Evolutionary conservation across 2,329 filamentous ascomycete species (phyloP), one percentile per base, ranked within the genome.

Genomic region (Colletotrichum tanaceti): DNA sequence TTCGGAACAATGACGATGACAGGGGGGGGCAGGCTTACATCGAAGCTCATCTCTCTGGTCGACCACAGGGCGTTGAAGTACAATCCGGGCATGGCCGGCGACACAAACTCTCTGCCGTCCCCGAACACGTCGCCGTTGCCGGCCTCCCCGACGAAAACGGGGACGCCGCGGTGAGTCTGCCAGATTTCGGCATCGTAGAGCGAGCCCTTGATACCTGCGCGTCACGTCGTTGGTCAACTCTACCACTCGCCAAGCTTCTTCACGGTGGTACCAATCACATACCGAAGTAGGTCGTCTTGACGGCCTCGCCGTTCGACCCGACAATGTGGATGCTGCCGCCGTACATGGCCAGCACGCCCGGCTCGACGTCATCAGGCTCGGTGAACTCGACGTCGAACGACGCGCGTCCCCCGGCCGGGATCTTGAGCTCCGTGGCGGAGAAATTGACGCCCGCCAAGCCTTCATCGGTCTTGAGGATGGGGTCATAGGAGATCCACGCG

Each of bases 361-460:
- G 46, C 18, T 73, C 69, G 2, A 75, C 65, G 22, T 65, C 57
- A 1, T 41, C 22, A 11, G 75, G 75, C 72, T 73, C 70, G 1
- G 83, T 81, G 3, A 82, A 80, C 0, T 77, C 77, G 10, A 88
- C 83, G 11, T 79, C 76, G 58, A 87, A 75, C 0, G 79, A 79
- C 66, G 82, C 80, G 9, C 79, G 79, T 65, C 82, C 73, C 4
- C 78, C 78, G 1, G 79, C 77, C 1, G 5, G 32, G 32, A 87
- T 72, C 0, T 80, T 83, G 41, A 89, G 76, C 14, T 79, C 77
- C 67, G 79, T 75, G 32, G 77, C 71, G 69, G 77, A 81, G 61
- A 87, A 80, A 28, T 74, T 73, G 28, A 87, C 71, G 0, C 76
- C 78, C 9, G 85, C 85, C 44, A 79, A 78, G 10, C 76, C 75